Percentiles rank a stretch among this genome's conserved stretches.
Conservation (phyloP, 192 early-diverging fungal genomes). For the Coemansia asiatica region DNA sequence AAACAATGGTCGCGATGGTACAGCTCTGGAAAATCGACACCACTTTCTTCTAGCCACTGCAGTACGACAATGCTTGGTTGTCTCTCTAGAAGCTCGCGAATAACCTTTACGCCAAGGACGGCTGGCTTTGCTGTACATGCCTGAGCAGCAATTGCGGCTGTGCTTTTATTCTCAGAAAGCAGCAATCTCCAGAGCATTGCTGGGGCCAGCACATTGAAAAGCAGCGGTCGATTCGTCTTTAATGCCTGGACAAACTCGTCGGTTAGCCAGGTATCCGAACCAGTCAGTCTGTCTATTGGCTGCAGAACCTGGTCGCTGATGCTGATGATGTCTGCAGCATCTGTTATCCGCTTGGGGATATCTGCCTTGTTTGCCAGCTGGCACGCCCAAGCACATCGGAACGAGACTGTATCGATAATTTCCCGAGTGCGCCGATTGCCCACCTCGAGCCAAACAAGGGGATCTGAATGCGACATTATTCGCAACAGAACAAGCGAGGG, state of each 20-base stretch:
- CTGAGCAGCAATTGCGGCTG: slow-evolving; percentile 20
- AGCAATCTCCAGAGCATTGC: slow-evolving; percentile 20
- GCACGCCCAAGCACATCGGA: slow-evolving; percentile 31
- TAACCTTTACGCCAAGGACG: slow-evolving; percentile 18
- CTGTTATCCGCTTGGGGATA: background rate
- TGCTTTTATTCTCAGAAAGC: background rate
- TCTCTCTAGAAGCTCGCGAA: slow-evolving; percentile 13
- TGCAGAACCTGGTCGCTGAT: slow-evolving; percentile 9
- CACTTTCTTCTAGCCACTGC: slow-evolving; percentile 20
- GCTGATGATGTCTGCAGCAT: slow-evolving; percentile 12
- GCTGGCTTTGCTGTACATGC: background rate
- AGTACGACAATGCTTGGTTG: slow-evolving; percentile 19
- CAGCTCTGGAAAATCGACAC: slow-evolving; percentile 12
- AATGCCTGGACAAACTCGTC: slow-evolving; percentile 32
- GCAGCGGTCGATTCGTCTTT: slow-evolving; percentile 6
- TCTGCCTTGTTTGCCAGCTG: slow-evolving; percentile 10
- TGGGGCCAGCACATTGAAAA: slow-evolving; percentile 13
- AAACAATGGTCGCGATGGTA: slow-evolving; percentile 23
- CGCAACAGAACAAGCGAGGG: slow-evolving; percentile 26
- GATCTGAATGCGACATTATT: slow-evolving; percentile 27
- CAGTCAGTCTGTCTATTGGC: slow-evolving; percentile 14
- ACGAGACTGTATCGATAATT: slow-evolving; percentile 24
- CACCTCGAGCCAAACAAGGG: slow-evolving; percentile 13
- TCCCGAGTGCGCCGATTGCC: slow-evolving; percentile 6
- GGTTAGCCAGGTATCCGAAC: slow-evolving; percentile 30